A percentile compares a stretch with the other conserved stretches of the same genome.
Conservation (phyloP, 2,329 filamentous ascomycete species). For the Aspergillus neoniger region DNA sequence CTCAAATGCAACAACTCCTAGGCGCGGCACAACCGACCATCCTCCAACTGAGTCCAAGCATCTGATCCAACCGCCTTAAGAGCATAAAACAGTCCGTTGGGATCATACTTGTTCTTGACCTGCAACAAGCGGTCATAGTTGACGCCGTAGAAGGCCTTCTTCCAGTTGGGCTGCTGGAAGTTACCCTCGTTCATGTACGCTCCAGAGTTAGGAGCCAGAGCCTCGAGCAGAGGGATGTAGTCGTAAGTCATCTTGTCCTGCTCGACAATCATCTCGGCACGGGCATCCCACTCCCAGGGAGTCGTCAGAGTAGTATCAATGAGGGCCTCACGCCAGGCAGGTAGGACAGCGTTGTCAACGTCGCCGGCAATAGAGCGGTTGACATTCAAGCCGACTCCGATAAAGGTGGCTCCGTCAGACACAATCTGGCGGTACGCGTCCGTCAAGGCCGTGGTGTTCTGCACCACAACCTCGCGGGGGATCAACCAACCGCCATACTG, state of each 20-base stretch:
- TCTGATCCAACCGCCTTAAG: constrained; percentile 9
- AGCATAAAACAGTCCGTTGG: constrained; percentile 12
- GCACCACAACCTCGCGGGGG: neutral
- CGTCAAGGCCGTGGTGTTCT: constrained; percentile 3
- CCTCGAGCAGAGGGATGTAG: constrained; percentile 1
- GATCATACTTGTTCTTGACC: constrained; percentile 15
- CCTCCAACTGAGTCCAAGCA: constrained; percentile 1
- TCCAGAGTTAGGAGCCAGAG: constrained; percentile 5
- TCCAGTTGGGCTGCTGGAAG: constrained; percentile 12
- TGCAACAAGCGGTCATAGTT: constrained; percentile 6
- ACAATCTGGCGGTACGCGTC: constrained; percentile 4
- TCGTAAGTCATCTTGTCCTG: constrained; percentile 7
- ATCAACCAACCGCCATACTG: constrained; percentile 6
- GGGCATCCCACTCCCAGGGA: constrained; percentile 6
- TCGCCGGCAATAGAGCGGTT: neutral
- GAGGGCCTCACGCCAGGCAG: constrained; percentile 7
- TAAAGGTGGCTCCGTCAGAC: constrained; percentile 4
- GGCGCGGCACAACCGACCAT: constrained; percentile 5
- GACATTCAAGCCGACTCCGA: constrained; percentile 4
- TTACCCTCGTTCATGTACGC: constrained; percentile 16
- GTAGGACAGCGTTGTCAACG: constrained; percentile 5
- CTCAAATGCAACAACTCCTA: neutral
- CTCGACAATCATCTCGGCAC: neutral
- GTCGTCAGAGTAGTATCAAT: constrained; percentile 5
- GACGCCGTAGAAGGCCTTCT: constrained; percentile 10